phyloP scores from a whole-genome alignment of 1,139 yeast genomes.

The Debaryomyces subglobosus region DNA sequence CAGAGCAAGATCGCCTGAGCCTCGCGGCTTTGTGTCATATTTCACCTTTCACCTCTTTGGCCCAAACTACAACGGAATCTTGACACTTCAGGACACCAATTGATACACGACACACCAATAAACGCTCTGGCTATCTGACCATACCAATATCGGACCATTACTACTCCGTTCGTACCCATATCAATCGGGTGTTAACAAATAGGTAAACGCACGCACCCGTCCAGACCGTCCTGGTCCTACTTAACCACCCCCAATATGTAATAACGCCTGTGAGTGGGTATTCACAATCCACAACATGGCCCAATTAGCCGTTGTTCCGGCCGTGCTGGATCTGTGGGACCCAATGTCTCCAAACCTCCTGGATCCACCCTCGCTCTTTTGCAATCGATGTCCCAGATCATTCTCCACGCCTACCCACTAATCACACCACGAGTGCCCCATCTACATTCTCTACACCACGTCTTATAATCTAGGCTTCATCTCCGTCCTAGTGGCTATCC shows the following conservation, averaged over 20 bases:
- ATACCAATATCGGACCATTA: not conserved
- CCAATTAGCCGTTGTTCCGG: not conserved
- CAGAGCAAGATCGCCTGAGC: not conserved
- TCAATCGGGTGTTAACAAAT: too few species aligned
- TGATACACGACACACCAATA: not conserved
- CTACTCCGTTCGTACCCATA: not conserved
- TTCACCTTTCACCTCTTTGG: not conserved
- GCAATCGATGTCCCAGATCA: constrained; percentile 1
- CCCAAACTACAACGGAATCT: not conserved
- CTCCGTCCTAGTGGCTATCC: not conserved
- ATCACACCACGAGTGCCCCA: not conserved
- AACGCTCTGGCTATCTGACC: too few species aligned
- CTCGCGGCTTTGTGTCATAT: not conserved
- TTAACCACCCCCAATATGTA: not conserved
- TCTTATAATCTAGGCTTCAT: not conserved
- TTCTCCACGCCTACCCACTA: not conserved
- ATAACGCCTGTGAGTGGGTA: not conserved
- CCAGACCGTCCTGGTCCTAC: not conserved
- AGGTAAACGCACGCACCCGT: not conserved
- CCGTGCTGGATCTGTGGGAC: not conserved
- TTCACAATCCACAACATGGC: not conserved
- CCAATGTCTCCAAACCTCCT: not conserved
- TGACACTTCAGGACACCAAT: not conserved
- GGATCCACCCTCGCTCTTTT: constrained; percentile 3
- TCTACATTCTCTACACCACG: not conserved